These are phyloP conservation scores for Suhomyces vadensis DNA, from an alignment of 805 yeast genomes.

Conservation along the genomic window DNA sequence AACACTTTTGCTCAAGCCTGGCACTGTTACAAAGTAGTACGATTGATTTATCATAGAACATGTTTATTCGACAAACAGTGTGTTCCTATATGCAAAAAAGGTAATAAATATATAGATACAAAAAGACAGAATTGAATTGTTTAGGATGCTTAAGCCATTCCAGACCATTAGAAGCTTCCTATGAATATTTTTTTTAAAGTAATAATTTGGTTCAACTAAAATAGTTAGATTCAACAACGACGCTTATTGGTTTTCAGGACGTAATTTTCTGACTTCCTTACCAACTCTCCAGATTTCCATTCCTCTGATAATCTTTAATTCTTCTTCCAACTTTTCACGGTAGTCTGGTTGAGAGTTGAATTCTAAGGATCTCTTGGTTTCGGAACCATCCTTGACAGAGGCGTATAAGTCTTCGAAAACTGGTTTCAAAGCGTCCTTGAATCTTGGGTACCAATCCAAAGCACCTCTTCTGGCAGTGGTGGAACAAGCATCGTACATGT, in stretches of 20 bases:
- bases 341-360: constrained; percentile 98
- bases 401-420: constrained; percentile 95
- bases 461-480: constrained; percentile 99
- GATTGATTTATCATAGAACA: constrained; percentile 15
- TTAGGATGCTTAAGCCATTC: constrained; percentile 38
- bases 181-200: constrained; percentile 3
- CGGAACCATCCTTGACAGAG: constrained; percentile 92
- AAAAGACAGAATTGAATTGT: constrained; percentile 17
- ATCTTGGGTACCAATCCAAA: constrained; percentile 98
- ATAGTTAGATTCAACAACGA: constrained; percentile 5
- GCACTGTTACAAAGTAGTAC: too few species aligned
- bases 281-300: constrained; percentile 99
- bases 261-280: constrained; percentile 98
- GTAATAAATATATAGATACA: constrained; percentile 12
- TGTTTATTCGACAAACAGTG: constrained; percentile 49
- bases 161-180: constrained; percentile 28
- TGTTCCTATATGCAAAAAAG: constrained; percentile 32
- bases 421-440: constrained; percentile 98
- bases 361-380: constrained; percentile 96
- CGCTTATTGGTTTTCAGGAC: constrained; percentile 94
- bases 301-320: constrained; percentile 88
- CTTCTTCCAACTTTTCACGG: constrained; percentile 94
- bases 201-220: too few species aligned
- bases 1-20: too few species aligned
- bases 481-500: constrained; percentile 99